Evolutionary conservation across 2,329 filamentous ascomycete genomes (phyloP).

Genomic region (Aspergillus pseudonomiae): DNA sequence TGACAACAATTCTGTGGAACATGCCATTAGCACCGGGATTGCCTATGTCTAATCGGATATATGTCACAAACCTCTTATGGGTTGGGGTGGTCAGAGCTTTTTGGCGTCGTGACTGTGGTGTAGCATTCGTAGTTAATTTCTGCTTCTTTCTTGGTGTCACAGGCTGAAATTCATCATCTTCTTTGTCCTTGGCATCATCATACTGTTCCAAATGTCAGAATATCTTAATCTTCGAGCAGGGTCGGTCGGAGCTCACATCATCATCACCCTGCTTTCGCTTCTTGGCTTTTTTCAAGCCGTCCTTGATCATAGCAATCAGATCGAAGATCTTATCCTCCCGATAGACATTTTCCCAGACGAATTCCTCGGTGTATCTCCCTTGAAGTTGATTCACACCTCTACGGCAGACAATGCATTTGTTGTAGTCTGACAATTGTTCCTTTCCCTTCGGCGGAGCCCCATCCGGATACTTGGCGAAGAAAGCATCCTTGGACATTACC

Average conservation of each 20-base stretch:
- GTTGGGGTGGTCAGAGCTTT: slow-evolving; percentile 62
- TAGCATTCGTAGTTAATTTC: slow-evolving; percentile 51
- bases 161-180: slow-evolving; percentile 35
- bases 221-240: neutral
- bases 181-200: slow-evolving; percentile 42
- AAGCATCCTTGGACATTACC: slow-evolving; percentile 73
- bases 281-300: slow-evolving; percentile 65
- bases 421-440: slow-evolving; percentile 66
- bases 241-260: slow-evolving; percentile 34
- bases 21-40: slow-evolving; percentile 14
- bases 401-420: slow-evolving; percentile 87
- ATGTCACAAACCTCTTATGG: slow-evolving; percentile 58
- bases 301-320: slow-evolving; percentile 69
- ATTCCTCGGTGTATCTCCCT: slow-evolving; percentile 88
- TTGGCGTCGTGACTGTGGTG: slow-evolving; percentile 46
- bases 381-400: slow-evolving; percentile 87
- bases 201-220: slow-evolving; percentile 31
- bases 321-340: slow-evolving; percentile 65
- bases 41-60: slow-evolving; percentile 27
- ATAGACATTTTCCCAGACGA: slow-evolving; percentile 87
- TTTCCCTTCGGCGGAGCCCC: slow-evolving; percentile 71
- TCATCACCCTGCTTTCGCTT: slow-evolving; percentile 50
- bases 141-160: slow-evolving; percentile 62
- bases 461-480: slow-evolving; percentile 69
- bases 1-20: slow-evolving; percentile 63